Percentiles rank a stretch among this genome's conserved stretches.
These are phyloP conservation scores for Puccinia hordei DNA, from an alignment of 1,284 basidiomycete species.

Conservation along the genomic window DNA sequence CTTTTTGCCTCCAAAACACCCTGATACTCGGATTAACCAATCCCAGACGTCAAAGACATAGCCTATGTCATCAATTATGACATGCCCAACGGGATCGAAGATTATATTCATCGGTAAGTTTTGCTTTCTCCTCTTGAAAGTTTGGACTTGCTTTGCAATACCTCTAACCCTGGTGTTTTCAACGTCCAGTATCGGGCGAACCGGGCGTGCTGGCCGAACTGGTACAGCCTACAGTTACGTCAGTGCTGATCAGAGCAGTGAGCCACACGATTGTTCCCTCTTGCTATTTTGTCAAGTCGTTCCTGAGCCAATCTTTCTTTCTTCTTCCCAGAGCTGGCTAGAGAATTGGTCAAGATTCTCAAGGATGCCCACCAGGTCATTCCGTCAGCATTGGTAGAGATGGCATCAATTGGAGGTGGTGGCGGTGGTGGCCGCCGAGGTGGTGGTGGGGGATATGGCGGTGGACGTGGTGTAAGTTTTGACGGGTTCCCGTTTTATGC, in stretches of 20 bases:
- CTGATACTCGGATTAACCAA: constrained; percentile 19
- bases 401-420: constrained; percentile 78
- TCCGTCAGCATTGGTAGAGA: constrained; percentile 88
- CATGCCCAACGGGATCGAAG: constrained; percentile 55
- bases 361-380: constrained; percentile 85
- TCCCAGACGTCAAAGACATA: constrained; percentile 55
- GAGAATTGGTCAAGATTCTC: constrained; percentile 85
- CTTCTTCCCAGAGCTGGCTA: constrained; percentile 78
- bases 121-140: constrained; percentile 19
- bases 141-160: constrained; percentile 45
- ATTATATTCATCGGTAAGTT: constrained; percentile 54
- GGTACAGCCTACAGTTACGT: constrained; percentile 91
- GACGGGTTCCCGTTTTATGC: too few species aligned
- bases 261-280: constrained; percentile 32
- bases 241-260: constrained; percentile 59
- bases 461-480: constrained; percentile 57
- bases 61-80: constrained; percentile 57
- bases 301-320: not conserved
- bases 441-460: constrained; percentile 52
- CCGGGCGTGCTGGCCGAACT: constrained; percentile 65
- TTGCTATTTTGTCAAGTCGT: not conserved
- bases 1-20: too few species aligned
- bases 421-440: constrained; percentile 63
- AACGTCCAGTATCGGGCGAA: constrained; percentile 64
- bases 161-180: constrained; percentile 47